Base-by-base conservation (phyloP, 495 filamentous ascomycete genomes). In the Penicillium malachiteum region DNA sequence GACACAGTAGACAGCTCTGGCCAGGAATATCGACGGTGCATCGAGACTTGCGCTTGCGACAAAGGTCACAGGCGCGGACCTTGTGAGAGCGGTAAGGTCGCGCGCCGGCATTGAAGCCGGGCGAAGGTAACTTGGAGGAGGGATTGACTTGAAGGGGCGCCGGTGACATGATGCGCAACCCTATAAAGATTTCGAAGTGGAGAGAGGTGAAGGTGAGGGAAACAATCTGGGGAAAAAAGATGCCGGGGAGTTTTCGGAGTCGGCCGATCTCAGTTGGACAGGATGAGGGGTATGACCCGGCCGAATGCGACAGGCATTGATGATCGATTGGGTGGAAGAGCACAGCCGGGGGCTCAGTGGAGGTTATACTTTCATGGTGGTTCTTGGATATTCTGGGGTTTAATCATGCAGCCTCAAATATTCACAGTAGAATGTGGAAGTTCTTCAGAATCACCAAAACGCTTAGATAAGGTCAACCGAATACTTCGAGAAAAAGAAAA, bases 1-100 rank as follows among this genome's bases (percentile, higher is more conserved):
- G 77, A 71, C 78, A 81, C 32, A 78, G 56, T 0, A 80, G 64
- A 48, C 78, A 81, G 6, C 75, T 75, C 42, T 76, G 71, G 32
- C 74, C 72, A 3, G 73, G 73, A 31, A 76, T 77, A 55, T 80
- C 78, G 9, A 78, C 74, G 2, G 74, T 78, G 52, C 78, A 81
- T 57, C 78, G 71, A 1, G 75, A 78, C 60, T 81, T 81, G 64
- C 78, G 73, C 57, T 77, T 77, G 53, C 78, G 69, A 61, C 78
- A 81, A n/a, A 77, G 64, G 55, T 79, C 72, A 57, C 78, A 81
- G 21, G 78, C 78, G 55, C 76, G 70, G 45, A 78, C 73, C 52
- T 79, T 79, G 66, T 81, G 78, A 14, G 78, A 81, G 42, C 78
- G 64, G 55, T 81, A 80, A 2, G 78, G 78, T 48, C 76, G 66